Percentiles rank a stretch among this genome's conserved stretches.
Evolutionary conservation across 2,329 filamentous ascomycete species (phyloP).

Genomic region (Coniochaeta pulveracea): DNA sequence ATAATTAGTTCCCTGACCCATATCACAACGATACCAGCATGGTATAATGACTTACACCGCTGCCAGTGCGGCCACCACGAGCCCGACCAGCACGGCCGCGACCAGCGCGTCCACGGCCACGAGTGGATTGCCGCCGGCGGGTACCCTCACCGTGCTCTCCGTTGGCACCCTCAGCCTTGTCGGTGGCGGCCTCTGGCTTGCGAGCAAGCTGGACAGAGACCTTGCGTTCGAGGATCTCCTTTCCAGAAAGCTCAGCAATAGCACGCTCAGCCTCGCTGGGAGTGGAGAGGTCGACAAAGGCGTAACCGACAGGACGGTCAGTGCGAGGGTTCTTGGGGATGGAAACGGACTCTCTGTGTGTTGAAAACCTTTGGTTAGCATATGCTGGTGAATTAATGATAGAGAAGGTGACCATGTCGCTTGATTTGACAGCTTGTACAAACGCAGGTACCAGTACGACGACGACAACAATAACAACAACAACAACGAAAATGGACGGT

Average conservation of each 20-base stretch:
- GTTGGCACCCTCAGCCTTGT: conserved; percentile 64
- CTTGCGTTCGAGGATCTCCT: conserved; percentile 97
- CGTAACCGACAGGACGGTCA: conserved; percentile 95
- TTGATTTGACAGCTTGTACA: too few relatives aligned
- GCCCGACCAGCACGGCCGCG: conserved; percentile 53
- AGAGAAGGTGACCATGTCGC: too few relatives aligned
- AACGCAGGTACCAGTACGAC: too few relatives aligned
- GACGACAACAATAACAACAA: background rate
- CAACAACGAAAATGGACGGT: background rate
- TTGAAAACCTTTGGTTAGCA: conserved; percentile 20
- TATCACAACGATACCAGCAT: too few relatives aligned
- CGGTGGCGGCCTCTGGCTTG: conserved; percentile 80
- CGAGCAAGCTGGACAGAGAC: conserved; percentile 97
- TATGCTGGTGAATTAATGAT: too few relatives aligned
- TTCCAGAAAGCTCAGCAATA: conserved; percentile 89
- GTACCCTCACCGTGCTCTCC: conserved; percentile 65
- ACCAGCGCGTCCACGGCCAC: conserved; percentile 55
- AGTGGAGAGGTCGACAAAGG: conserved; percentile 95
- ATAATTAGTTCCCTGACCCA: too few relatives aligned
- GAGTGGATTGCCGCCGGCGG: conserved; percentile 50
- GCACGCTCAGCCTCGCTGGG: conserved; percentile 90
- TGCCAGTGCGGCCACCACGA: conserved; percentile 51
- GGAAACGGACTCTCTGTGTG: conserved; percentile 82
- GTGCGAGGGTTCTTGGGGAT: conserved; percentile 99
- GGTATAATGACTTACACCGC: conserved; percentile 31